Base-by-base conservation (phyloP, 805 yeast genomes). In the Candida tallmaniae region DNA sequence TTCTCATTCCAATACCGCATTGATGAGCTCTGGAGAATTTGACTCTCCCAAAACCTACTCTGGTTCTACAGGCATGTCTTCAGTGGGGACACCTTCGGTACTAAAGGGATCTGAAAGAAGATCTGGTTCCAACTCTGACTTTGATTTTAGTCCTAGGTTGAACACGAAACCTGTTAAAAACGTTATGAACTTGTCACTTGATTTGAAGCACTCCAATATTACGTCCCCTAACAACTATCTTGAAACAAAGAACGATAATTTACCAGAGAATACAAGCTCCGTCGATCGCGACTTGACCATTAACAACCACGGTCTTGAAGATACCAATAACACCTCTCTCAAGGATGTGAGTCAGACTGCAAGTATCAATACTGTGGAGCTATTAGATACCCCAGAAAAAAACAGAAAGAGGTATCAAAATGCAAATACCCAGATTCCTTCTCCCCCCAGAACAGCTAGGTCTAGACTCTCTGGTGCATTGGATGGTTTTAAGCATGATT, bases 401-500 rank as follows among this genome's bases (percentile, higher is more conserved):
- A 21, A 5, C 10, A 15, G 17, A 18, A 28, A 21, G 3, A 16
- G 23, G 4, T 11, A 5, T 27, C 23, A 20, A 8, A 18, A 23
- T 16, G 6, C n/a, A 5, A 12, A 13, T 12, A 22, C 5, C 11
- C 39, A 23, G 19, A 17, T 23, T 12, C 41, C 36, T 26, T 27
- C 44, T 8, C 43, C 43, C 12, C 32, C 35, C 8, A 30, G 14
- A 20, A 36, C 31, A 11, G 23, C 30, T 5, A 9, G 6, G 11
- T 32, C 48, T 25, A 44, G 58, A 34, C 43, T 62, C 25, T 50
- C 58, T 4, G 32, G 49, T 5, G 56, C 58, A 2, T 51, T 61
- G 23, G 54, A 52, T 14, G 58, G 41, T 9, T 50, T 58, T 33
- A 60, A 46, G 32, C 39, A 47, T 17, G 67, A 62, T 18, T 42